Conservation (phyloP, 2,329 filamentous ascomycete genomes). For the Zymoseptoria tritici region DNA sequence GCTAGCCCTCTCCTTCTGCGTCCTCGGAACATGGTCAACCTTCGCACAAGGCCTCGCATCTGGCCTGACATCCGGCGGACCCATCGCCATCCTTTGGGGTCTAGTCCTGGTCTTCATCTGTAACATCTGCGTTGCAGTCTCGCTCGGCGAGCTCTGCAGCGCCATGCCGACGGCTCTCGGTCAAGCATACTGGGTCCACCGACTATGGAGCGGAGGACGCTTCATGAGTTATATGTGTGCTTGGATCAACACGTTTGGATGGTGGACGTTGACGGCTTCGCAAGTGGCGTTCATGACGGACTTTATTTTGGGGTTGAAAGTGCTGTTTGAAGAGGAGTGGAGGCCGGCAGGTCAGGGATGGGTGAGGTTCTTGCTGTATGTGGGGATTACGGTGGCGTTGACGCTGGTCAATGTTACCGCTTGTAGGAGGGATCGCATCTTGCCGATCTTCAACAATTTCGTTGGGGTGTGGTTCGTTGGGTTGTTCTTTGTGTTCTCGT, state of each 20-base stretch:
- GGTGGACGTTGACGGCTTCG: constrained; percentile 51
- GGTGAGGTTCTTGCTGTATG: constrained; percentile 50
- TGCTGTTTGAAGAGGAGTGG: constrained; percentile 47
- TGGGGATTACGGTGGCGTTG: constrained; percentile 43
- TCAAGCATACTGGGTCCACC: constrained; percentile 52
- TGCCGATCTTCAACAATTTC: constrained; percentile 51
- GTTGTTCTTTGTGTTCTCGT: constrained; percentile 46
- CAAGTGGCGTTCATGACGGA: constrained; percentile 53
- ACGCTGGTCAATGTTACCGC: constrained; percentile 46
- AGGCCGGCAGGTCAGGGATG: constrained; percentile 40
- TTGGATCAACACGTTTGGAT: constrained; percentile 55
- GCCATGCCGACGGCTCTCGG: constrained; percentile 55
- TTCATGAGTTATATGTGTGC: constrained; percentile 51
- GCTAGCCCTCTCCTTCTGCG: constrained; percentile 50
- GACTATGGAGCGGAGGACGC: constrained; percentile 40
- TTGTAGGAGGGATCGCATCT: constrained; percentile 42
- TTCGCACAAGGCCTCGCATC: constrained; percentile 48
- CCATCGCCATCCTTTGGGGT: constrained; percentile 50
- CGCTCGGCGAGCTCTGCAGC: constrained; percentile 50
- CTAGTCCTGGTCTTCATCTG: constrained; percentile 46
- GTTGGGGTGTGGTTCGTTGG: constrained; percentile 47
- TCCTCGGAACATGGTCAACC: constrained; percentile 52
- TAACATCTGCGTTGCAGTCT: constrained; percentile 46
- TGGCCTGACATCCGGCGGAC: constrained; percentile 49
- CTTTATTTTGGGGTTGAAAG: constrained; percentile 51